Base-by-base conservation (phyloP, 225 moss, liverwort and hornwort species). In the Physcomitrium patens region DNA sequence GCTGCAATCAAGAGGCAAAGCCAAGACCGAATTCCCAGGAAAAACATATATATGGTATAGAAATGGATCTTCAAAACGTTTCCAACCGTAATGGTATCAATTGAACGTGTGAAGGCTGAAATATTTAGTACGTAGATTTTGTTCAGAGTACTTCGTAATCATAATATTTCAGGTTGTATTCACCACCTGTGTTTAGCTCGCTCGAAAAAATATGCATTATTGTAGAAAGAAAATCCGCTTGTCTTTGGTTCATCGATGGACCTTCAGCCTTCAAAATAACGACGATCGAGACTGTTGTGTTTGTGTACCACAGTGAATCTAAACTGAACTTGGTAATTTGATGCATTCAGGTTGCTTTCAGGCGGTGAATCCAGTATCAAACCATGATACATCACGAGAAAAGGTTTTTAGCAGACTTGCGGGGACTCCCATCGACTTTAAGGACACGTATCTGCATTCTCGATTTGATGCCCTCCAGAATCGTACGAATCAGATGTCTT, bases 381-480 rank as follows among this genome's bases (percentile, higher is more conserved):
- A 64, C 69, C 82, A 86, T 56, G 92, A 91, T 42, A 58, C 85
- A 43, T 73, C 83, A 58, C 84, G 65, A 43, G 86, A 92, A 67
- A 90, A 83, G 66, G 77, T 90, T 61, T 89, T 88, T 48, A 77
- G 86, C 69, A 86, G 87, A 82, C 78, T 94, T 63, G 87, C 88
- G 27, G 91, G 96, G 18, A 77, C 82, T 70, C 92, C 92, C 42
- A 88, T 79, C 62, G 92, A 96, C 63, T 96, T 94, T 63, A 94
- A 94, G 76, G 92, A 96, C 45, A 96, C 96, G 28, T 94, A 90
- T 80, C 91, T 96, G 54, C 96, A 96, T 78, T 92, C 89, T 20
- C 84, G 96, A 27, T 92, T 89, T 76, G 92, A 91, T 76, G 81
- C 90, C 55, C 72, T 94, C 20, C 91, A 88, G 77, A 92, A 94